A percentile compares a stretch with the other conserved stretches of the same genome.
phyloP scores from a whole-genome alignment of 108 stramenopile genomes.

The Fragilariopsis cylindrus region DNA sequence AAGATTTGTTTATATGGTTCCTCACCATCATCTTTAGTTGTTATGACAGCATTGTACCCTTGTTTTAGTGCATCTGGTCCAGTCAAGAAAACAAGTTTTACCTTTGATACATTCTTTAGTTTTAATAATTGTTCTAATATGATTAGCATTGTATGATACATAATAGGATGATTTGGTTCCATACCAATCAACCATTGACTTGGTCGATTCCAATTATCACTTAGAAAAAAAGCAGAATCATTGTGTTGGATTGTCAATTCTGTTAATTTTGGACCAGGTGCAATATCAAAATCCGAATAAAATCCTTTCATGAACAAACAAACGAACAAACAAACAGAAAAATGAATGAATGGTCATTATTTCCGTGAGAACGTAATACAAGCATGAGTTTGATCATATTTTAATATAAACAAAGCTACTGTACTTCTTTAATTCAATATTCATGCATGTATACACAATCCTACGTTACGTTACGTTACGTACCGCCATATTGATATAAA shows the following conservation, averaged over 20 bases:
- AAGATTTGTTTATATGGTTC: too few species aligned
- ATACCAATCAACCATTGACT: neutral
- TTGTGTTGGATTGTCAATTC: neutral
- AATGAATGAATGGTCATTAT: too few species aligned
- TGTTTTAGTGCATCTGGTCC: constrained; percentile 40
- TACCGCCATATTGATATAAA: constrained; percentile 11
- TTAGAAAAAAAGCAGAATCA: neutral
- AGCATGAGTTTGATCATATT: too few species aligned
- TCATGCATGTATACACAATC: too few species aligned
- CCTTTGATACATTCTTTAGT: constrained; percentile 16
- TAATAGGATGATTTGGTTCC: constrained; percentile 1
- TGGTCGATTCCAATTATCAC: neutral
- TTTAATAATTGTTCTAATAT: neutral
- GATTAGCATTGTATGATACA: neutral
- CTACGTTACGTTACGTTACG: too few species aligned
- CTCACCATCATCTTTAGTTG: too few species aligned
- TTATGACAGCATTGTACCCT: neutral
- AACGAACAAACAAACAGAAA: too few species aligned
- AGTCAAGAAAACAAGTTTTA: constrained; percentile 33
- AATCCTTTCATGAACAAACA: neutral
- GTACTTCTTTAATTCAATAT: too few species aligned
- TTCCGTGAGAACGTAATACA: too few species aligned
- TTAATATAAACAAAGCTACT: too few species aligned
- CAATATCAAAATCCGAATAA: neutral
- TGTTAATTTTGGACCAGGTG: neutral